Conservation (phyloP, 352 stramenopile genomes). For the Pythium scleroteichum region DNA sequence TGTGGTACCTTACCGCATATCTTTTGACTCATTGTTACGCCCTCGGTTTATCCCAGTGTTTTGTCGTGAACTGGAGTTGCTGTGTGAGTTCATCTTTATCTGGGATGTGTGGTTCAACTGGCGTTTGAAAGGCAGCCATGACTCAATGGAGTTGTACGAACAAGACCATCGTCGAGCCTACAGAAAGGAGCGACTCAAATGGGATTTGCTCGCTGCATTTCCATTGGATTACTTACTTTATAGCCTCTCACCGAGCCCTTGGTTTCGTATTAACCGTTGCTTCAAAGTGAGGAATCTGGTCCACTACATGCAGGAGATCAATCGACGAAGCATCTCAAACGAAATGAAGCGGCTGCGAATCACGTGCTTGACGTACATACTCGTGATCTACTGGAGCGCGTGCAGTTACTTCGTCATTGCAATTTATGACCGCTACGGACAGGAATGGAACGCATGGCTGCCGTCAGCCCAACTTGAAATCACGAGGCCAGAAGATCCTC, state of each 20-base stretch:
- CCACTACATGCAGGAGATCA: slow-evolving; percentile 64
- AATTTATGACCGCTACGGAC: slow-evolving; percentile 44
- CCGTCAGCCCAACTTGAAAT: slow-evolving; percentile 37
- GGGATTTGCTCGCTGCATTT: slow-evolving; percentile 44
- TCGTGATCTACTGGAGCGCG: slow-evolving; percentile 67
- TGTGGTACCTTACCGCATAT: slow-evolving; percentile 56
- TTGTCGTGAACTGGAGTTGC: slow-evolving; percentile 35
- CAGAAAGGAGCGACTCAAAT: slow-evolving; percentile 43
- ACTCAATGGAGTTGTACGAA: slow-evolving; percentile 64
- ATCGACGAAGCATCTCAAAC: slow-evolving; percentile 58
- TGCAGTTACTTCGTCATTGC: slow-evolving; percentile 58
- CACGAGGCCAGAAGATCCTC: slow-evolving; percentile 20
- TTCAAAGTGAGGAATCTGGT: slow-evolving; percentile 51
- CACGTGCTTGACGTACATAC: slow-evolving; percentile 44
- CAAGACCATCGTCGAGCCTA: slow-evolving; percentile 44
- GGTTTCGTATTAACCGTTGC: slow-evolving; percentile 50
- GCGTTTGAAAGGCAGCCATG: slow-evolving; percentile 32
- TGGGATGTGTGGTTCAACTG: slow-evolving; percentile 65
- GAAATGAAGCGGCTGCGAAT: slow-evolving; percentile 58
- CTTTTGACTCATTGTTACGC: slow-evolving; percentile 41
- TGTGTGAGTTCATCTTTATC: slow-evolving; percentile 55
- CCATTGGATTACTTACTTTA: slow-evolving; percentile 50
- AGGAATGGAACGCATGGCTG: slow-evolving; percentile 52
- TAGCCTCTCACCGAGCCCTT: slow-evolving; percentile 29
- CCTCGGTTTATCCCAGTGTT: slow-evolving; percentile 29